Base-by-base conservation (phyloP, 1,139 yeast species). In the Kurtzmaniella quercitrusa region DNA sequence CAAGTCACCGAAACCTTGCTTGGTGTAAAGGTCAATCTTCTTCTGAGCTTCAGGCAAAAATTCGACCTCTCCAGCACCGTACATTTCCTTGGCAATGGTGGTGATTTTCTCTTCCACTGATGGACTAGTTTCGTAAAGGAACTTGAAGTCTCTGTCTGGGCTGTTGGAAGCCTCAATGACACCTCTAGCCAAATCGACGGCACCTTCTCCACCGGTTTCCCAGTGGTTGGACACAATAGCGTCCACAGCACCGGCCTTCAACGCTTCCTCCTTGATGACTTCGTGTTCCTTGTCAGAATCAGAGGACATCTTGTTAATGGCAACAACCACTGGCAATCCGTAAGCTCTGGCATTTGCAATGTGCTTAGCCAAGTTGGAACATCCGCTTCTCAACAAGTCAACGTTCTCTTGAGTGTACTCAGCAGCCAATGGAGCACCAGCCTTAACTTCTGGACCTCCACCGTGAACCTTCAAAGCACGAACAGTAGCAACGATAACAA, bases 181-280 rank as follows among this genome's bases (percentile, higher is more conserved):
- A 48, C 95, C 96, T 50, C 84, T 60, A 45, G 98, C 98, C 52
- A 93, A 79, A 46, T 78, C 85, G 52, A 88, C 78, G 10, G 98
- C 98, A 58, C 98, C 98, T 52, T 73, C 71, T 55, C 98, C 98
- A 71, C 98, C 98, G 70, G 88, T 88, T 68, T 87, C 97, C 98
- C 98, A 93, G 69, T 93, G 98, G 76, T 88, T 88, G 37, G 96
- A 85, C 36, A 88, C 91, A 58, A 93, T 85, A 25, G 98, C 98
- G 60, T 88, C 97, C 48, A 72, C 70, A 37, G 98, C 98, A 59
- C 98, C 98, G n/a, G 96, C 96, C 64, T 80, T 81, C 56, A 90
- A 61, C 12, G 98, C 82, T 56, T 84, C 94, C 63, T 85, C 84
- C 57, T 80, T 85, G 58, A 93, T 90, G 40, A 86, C 81, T 51